Evolutionary conservation across 2,329 filamentous ascomycete genomes (phyloP), one percentile per base, ranked within the genome.

Genomic region (Ambrosiella beaveri): DNA sequence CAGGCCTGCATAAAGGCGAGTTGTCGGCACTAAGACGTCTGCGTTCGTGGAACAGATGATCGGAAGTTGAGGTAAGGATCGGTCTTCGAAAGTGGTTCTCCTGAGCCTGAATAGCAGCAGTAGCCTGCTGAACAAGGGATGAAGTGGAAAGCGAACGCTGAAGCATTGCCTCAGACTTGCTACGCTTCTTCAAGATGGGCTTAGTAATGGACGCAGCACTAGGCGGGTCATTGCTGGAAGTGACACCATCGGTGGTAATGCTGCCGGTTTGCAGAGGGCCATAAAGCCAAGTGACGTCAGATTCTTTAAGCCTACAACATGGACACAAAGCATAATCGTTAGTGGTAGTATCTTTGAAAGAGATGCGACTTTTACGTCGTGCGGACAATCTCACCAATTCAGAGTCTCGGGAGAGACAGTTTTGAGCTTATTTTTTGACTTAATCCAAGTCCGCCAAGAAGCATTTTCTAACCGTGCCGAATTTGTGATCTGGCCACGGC

Each of bases 201-300:
- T 95, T 95, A 71, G 90, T 88, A 63, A 81, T 80, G 63, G 85
- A 71, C 62, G 88, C 85, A 0, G 87, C 89, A 63, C 74, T 73
- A 3, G 73, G 73, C 64, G 79, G 27, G 67, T 65, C 38, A 17
- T 72, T 71, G 2, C 70, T 71, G 56, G 59, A 61, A 17, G 71
- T 69, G 5, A 73, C 66, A 65, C 74, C 61, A 59, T 80, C 74
- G 11, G 79, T 67, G 35, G 75, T 79, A 57, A 75, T 78, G 3
- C 75, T 74, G 19, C 84, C 84, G 0, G 84, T 85, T 68, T 95
- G 91, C 54, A 96, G 71, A 11, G 93, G 93, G 0, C 93, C 93
- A 66, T 97, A 98, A 0, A 98, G 75, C 93, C 91, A 98, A 51
- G 91, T 96, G 38, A 96, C 89, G 69, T 98, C 91, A 68, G 86